A percentile compares a stretch with the other conserved stretches of the same genome.
Conservation (phyloP, 306 rosid species). For the Vicia villosa region DNA sequence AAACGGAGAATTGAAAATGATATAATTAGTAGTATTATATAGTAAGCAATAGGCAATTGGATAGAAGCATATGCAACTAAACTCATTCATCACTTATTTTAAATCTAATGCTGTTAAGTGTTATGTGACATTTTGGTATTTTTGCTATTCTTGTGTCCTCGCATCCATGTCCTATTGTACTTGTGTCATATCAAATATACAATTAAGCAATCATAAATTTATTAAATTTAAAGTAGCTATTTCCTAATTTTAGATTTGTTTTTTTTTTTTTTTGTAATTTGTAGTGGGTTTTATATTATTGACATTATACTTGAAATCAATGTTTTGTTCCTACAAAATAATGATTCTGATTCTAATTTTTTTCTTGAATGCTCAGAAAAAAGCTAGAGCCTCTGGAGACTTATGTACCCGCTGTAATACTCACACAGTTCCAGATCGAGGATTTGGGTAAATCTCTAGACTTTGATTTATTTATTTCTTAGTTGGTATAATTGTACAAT, state of each 20-base stretch:
- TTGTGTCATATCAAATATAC: background rate
- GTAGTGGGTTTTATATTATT: background rate
- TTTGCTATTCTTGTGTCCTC: background rate
- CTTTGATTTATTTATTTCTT: background rate
- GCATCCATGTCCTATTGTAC: background rate
- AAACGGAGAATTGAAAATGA: background rate
- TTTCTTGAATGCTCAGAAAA: conserved; percentile 49
- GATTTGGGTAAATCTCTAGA: conserved; percentile 61
- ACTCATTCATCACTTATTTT: background rate
- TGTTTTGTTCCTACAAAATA: background rate
- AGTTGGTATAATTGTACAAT: background rate
- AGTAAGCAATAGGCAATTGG: background rate
- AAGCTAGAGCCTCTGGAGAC: conserved; percentile 88
- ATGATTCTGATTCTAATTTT: conserved; percentile 21
- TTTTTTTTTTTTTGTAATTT: background rate
- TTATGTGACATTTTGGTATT: background rate
- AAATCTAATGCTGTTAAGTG: background rate
- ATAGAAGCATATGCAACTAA: background rate
- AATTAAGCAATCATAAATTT: background rate
- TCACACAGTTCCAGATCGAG: conserved; percentile 78
- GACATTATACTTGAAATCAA: conserved; percentile 8
- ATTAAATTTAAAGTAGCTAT: background rate
- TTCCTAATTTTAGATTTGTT: background rate
- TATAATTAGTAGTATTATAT: background rate
- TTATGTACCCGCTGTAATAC: conserved; percentile 81